These are phyloP conservation scores for Coffea eugenioides DNA, from an alignment of 257 asterid species.

Conservation along the genomic window DNA sequence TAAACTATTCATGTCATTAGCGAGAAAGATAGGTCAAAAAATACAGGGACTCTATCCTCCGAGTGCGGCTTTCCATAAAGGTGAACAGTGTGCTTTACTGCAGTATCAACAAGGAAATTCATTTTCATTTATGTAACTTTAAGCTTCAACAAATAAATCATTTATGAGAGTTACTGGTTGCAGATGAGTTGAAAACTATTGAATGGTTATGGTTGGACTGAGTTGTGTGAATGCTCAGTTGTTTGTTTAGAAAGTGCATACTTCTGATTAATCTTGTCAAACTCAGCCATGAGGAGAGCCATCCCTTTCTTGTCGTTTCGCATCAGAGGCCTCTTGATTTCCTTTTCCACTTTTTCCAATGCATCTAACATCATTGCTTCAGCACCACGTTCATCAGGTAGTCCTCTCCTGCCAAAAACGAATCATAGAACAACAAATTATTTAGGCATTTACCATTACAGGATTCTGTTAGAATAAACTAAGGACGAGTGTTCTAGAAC, in stretches of 20 bases:
- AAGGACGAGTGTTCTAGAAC: not conserved
- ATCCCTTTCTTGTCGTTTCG: constrained; percentile 81
- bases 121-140: not conserved
- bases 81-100: not conserved
- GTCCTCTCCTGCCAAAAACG: constrained; percentile 66
- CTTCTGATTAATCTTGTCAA: constrained; percentile 82
- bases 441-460: not conserved
- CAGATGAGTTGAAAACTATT: not conserved
- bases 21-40: not conserved
- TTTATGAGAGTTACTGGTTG: not conserved
- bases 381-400: constrained; percentile 60
- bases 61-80: not conserved
- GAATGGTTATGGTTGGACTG: too few relatives aligned
- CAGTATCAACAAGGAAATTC: not conserved
- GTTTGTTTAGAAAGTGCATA: constrained; percentile 26
- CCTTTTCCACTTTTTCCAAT: constrained; percentile 75
- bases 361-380: constrained; percentile 77
- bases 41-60: not conserved
- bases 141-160: not conserved
- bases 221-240: not conserved
- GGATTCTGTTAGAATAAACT: too few relatives aligned
- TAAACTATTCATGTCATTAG: not conserved
- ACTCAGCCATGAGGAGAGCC: constrained; percentile 63
- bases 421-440: not conserved
- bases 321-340: constrained; percentile 69